Evolutionary conservation across 495 filamentous ascomycete genomes (phyloP).

Genomic region (Penicillium desertorum): DNA sequence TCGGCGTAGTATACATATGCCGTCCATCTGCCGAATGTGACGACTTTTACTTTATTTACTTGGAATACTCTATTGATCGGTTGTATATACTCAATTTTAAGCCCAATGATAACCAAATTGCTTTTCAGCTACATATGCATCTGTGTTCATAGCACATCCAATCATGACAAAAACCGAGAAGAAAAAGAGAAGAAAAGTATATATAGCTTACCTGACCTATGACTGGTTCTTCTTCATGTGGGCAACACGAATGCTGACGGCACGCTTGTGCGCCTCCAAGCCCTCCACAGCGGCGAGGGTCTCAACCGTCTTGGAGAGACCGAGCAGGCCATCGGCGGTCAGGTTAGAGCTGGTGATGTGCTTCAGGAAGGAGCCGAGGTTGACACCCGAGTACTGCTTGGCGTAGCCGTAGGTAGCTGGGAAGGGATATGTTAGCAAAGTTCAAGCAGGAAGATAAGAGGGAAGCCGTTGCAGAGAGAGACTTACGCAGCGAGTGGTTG

Average conservation of each 20-base stretch:
- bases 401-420: conserved; percentile 95
- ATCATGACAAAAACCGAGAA: conserved; percentile 22
- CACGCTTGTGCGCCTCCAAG: conserved; percentile 88
- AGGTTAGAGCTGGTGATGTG: conserved; percentile 92
- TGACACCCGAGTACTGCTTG: conserved; percentile 97
- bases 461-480: neutral
- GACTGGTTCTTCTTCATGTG: conserved; percentile 54
- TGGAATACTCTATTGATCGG: neutral
- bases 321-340: conserved; percentile 76
- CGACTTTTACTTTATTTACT: neutral
- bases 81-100: neutral
- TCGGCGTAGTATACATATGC: neutral
- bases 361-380: conserved; percentile 91
- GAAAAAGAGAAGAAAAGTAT: conserved; percentile 7
- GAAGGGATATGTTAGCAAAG: conserved; percentile 19
- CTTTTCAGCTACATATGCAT: conserved; percentile 17
- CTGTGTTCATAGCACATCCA: conserved; percentile 26
- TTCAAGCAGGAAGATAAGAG: neutral
- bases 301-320: conserved; percentile 88
- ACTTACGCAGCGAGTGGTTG: conserved; percentile 94
- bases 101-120: neutral
- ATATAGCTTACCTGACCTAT: conserved; percentile 1
- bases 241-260: conserved; percentile 81
- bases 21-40: neutral
- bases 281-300: conserved; percentile 90